Evolutionary conservation across 2,329 filamentous ascomycete species (phyloP), one percentile per base, ranked within the genome.

Genomic region (Chrysoporthe deuterocubensis): DNA sequence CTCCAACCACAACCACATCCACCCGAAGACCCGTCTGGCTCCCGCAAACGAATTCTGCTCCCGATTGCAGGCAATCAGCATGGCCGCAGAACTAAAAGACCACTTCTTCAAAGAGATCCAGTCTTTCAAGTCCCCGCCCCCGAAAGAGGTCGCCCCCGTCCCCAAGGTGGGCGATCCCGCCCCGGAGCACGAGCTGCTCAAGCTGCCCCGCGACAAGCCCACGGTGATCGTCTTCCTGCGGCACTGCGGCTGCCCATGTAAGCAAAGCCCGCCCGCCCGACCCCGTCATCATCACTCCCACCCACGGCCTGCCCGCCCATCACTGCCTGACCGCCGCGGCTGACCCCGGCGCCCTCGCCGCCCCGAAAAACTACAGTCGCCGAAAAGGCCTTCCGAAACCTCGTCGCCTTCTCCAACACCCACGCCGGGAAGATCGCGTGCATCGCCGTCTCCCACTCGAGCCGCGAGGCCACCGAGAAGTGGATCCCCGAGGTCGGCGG

Each of bases 221-320:
- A 86, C 85, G 0, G 75, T 93, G 1, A 78, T 93, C 26, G 84
- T 87, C 18, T 93, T 93, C 73, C 82, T 93, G 6, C 83, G 91
- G 44, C 90, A 93, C 76, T 93, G 90, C 75, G 91, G 90, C 44
- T 92, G 90, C 79, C 90, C 90, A 13, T 92, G 90, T 91, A 84
- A 75, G 84, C 77, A 37, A 21, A 43, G 8, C 26, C 56, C 13
- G 43, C 21, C 21, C 40, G 11, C 54, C 14, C 4, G 2, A 3
- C 34, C 56, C 18, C 11, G 1, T 42, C 2, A 2, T 2, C 56
- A 7, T 21, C 3, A 11, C 34, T 40, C 34, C 16, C 26, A 4
- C n/a, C 50, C n/a, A n/a, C 11, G 14, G 6, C 4, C n/a, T 11
- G 4, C 21, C 26, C 50, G 7, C 13, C 34, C 42, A 7, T 26